Percentiles rank a stretch among this genome's conserved stretches.
phyloP scores from a whole-genome alignment of 345 rosid genomes.

The Jatropha curcas region DNA sequence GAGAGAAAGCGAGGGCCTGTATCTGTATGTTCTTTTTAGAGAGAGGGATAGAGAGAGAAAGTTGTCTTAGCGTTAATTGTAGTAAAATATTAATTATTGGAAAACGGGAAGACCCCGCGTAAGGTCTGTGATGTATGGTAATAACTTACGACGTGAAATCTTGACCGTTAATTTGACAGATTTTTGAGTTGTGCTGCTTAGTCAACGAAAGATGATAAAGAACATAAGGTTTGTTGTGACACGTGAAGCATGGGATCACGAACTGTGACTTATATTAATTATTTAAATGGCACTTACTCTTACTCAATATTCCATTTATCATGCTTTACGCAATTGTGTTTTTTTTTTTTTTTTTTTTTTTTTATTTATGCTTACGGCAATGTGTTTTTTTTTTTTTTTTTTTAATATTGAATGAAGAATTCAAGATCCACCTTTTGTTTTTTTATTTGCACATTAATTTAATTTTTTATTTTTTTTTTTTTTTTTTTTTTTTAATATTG shows the following conservation, averaged over 20 bases:
- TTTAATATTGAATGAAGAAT: not conserved
- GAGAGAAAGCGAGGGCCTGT: too few relatives aligned
- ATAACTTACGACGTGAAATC: not conserved
- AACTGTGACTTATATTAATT: not conserved
- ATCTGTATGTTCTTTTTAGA: not conserved
- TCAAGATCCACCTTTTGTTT: slow-evolving; percentile 3
- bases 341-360: not conserved
- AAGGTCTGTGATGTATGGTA: not conserved
- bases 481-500: not conserved
- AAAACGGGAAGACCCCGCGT: slow-evolving; percentile 13
- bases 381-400: not conserved
- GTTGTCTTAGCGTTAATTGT: slow-evolving; percentile 17
- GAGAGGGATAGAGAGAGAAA: slow-evolving; percentile 13
- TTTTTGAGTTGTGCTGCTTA: not conserved
- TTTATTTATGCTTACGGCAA: too few relatives aligned
- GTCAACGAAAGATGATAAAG: not conserved
- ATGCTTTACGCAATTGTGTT: slow-evolving; percentile 19
- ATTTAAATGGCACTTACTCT: slow-evolving; percentile 7
- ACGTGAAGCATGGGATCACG: slow-evolving; percentile 10
- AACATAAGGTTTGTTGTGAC: not conserved
- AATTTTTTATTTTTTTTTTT: not conserved
- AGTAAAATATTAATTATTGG: slow-evolving; percentile 14
- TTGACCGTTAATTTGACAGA: not conserved
- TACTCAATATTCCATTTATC: slow-evolving; percentile 14
- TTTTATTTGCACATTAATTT: not conserved